Conservation (phyloP, 1,139 yeast genomes). For the Saccharomyces hybrid region DNA sequence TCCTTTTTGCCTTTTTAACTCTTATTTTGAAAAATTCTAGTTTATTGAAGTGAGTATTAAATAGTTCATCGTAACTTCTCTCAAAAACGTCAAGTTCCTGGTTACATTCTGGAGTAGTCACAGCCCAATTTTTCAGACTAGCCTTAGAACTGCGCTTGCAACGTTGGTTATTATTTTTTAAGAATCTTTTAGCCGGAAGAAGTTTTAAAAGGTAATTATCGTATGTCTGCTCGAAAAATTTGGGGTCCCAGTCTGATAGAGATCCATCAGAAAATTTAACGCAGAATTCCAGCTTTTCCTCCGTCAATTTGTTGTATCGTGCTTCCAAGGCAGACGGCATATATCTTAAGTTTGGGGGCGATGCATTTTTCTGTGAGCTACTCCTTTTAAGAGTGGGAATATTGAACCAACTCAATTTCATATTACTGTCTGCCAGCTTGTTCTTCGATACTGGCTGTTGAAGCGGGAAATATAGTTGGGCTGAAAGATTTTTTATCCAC, state of each 20-base stretch:
- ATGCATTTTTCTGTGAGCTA: background rate
- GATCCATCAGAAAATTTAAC: background rate
- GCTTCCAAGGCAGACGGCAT: background rate
- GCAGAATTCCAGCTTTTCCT: background rate
- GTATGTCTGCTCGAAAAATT: background rate
- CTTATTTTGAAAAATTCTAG: constrained; percentile 16
- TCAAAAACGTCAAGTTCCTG: background rate
- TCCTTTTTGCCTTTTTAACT: background rate
- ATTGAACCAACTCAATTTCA: background rate
- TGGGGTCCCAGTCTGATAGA: background rate
- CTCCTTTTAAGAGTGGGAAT: background rate
- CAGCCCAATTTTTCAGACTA: background rate
- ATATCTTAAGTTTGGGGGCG: background rate
- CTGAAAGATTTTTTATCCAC: background rate
- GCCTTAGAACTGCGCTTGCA: background rate
- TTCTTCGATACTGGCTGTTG: background rate
- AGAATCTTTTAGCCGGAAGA: background rate
- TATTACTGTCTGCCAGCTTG: background rate
- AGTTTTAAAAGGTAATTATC: background rate
- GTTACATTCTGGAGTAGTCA: background rate
- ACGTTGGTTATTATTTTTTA: background rate
- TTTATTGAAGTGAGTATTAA: constrained; percentile 14
- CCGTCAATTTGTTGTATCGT: background rate
- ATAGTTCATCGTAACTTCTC: constrained; percentile 4
- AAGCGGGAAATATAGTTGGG: background rate